Evolutionary conservation across 2,329 filamentous ascomycete species (phyloP), one percentile per base, ranked within the genome.

Genomic region (Exserohilum turcica): DNA sequence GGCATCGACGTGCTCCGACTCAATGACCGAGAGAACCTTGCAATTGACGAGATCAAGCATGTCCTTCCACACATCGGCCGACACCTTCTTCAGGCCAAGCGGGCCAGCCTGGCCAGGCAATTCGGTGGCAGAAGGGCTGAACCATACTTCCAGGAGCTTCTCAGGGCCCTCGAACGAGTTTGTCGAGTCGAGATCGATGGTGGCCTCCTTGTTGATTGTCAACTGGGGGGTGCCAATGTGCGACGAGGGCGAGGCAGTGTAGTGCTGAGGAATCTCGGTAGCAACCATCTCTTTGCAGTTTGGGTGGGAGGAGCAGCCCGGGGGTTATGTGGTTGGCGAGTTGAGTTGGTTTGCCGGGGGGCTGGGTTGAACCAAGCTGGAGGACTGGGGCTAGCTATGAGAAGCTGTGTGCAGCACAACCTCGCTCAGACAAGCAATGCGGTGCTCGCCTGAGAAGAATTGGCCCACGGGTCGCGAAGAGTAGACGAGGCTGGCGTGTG

Each of bases 41-140:
- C 94, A 99, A 75, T 97, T 96, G 78, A 99, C 94, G 71, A 97
- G 84, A 74, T 99, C 94, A 54, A 99, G 85, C 94, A 99, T 97
- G 54, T 87, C 87, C 76, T 95, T 95, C 94, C 94, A 99, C 44
- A 85, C 87, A 46, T 96, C 90, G 52, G 86, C 82, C 15, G 88
- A 81, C 29, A 99, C 92, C 6, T 87, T 85, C 80, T 97, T 97
- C 72, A 99, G 80, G 21, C 94, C 94, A 73, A 86, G 81, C 15
- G 88, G 86, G 59, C 86, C 84, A 50, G 87, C 87, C 47, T 86
- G 84, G 3, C 85, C 78, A 15, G 92, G 89, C 33, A 96, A 82
- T 56, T 87, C 82, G 61, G 85, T 81, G 44, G 92, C 83, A 67
- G 89, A 90, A 19, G 92, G 86, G 53, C 90, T 89, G 75, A 99